These are phyloP conservation scores for Taphrina betulina DNA, from an alignment of 1,139 yeast genomes.

Conservation along the genomic window DNA sequence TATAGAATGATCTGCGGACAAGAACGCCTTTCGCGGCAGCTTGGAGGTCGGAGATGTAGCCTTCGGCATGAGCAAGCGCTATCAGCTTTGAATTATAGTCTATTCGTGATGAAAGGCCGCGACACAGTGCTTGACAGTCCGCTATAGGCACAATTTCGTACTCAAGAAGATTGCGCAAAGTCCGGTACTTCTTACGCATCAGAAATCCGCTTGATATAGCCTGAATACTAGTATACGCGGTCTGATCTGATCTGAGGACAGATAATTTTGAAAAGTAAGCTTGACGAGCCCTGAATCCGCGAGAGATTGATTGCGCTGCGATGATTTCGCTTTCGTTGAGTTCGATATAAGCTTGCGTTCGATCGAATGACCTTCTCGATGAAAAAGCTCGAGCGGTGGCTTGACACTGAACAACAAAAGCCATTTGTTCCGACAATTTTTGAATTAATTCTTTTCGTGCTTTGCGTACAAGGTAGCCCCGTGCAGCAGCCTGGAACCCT, in stretches of 20 bases:
- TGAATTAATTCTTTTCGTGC: background rate
- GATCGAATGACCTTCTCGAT: background rate
- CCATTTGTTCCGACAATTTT: background rate
- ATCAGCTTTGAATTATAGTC: background rate
- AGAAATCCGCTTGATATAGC: constrained; percentile 35
- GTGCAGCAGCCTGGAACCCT: no score
- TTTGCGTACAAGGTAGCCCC: background rate
- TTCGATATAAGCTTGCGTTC: background rate
- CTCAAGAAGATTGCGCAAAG: constrained; percentile 28
- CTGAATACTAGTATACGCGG: constrained; percentile 7
- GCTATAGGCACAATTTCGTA: constrained; percentile 28
- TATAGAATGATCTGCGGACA: constrained; percentile 26
- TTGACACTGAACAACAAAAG: no score
- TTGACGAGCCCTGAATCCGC: background rate
- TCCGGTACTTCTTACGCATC: constrained; percentile 31
- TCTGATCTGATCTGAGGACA: background rate
- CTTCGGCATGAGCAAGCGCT: background rate
- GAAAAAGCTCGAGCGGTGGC: background rate
- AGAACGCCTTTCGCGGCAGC: constrained; percentile 34
- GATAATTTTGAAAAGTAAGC: background rate
- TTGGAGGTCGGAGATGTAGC: constrained; percentile 48
- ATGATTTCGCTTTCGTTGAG: background rate
- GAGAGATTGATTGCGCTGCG: background rate
- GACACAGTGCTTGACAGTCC: constrained; percentile 26
- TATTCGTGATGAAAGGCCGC: constrained; percentile 42